Evolutionary conservation across 768 basidiomycete species (phyloP), one percentile per base, ranked within the genome.

Genomic region (Suillus lakei): DNA sequence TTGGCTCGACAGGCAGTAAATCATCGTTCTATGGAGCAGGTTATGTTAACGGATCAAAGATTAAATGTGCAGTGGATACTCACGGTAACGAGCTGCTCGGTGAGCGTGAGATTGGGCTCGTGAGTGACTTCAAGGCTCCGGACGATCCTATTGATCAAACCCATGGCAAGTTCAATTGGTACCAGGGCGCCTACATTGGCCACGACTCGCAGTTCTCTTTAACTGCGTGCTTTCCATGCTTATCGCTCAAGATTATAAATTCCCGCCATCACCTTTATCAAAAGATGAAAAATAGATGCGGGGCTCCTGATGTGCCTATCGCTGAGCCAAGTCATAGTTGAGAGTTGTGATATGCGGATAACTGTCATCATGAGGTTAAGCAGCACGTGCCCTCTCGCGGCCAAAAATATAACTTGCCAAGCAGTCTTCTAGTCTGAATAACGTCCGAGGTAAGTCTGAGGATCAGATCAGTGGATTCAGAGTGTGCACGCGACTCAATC

Each of bases 1-100:
- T 83, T 61, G 83, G 79, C 13, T 83, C 80, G 3, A 92, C 90
- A n/a, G 91, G 91, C 26, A 84, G 77, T 39, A 92, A 79, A 74
- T 93, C 91, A 64, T 91, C 85, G 67, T 90, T 91, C 89, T 91
- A 68, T 13, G 41, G 63, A 66, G 64, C 59, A 63, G 66, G 32
- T 61, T 50, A 55, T 46, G 34, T 56, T 39, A 39, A 18, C 38
- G 23, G 18, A 39, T 21, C 38, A 28, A 16, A 26, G 9, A 30
- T 64, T 18, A 44, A 64, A 34, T 62, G 46, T 39, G 48, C 34
- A 63, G 65, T 41, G 61, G 46, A 66, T 34, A 75, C 83, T 66
- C 64, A 89, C 87, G 62, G 82, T 81, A 70, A 91, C 79, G 74
- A 90, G 88, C 61, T 87, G 76, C 72, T 91, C 81, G 54, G 76